phyloP scores from a whole-genome alignment of 202 grass and related monocot genomes.

The Zizania palustris region DNA sequence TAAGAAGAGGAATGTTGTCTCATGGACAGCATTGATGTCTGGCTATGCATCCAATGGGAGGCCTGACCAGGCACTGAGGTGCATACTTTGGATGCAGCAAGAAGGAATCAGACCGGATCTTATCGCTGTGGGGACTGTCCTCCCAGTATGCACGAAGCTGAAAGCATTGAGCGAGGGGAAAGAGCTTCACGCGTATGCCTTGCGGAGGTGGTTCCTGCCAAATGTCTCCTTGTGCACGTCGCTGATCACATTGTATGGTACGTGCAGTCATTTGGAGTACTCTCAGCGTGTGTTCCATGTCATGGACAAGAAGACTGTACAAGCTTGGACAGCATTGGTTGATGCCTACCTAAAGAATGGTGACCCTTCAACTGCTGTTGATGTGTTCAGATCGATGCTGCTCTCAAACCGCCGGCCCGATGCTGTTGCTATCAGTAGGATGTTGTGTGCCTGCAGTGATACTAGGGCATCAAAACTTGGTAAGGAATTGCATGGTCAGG shows the following conservation, averaged over 20 bases:
- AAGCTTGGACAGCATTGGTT: slow-evolving; percentile 81
- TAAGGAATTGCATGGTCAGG: slow-evolving; percentile 70
- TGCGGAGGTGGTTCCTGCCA: slow-evolving; percentile 80
- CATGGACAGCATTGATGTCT: slow-evolving; percentile 86
- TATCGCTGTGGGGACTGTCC: slow-evolving; percentile 68
- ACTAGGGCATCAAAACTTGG: slow-evolving; percentile 51
- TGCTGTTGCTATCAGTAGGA: slow-evolving; percentile 70
- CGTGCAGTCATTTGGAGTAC: slow-evolving; percentile 57
- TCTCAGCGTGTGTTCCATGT: slow-evolving; percentile 61
- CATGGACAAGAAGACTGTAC: slow-evolving; percentile 78
- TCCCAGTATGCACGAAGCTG: slow-evolving; percentile 77
- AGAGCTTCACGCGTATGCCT: slow-evolving; percentile 76
- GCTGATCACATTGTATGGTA: slow-evolving; percentile 72
- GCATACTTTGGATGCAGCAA: slow-evolving; percentile 91
- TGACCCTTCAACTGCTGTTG: slow-evolving; percentile 54
- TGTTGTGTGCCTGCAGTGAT: slow-evolving; percentile 61
- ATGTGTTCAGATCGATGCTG: slow-evolving; percentile 76
- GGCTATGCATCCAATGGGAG: slow-evolving; percentile 84
- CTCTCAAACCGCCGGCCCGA: slow-evolving; percentile 54
- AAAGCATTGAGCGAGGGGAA: slow-evolving; percentile 64
- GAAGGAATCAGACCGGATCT: slow-evolving; percentile 74
- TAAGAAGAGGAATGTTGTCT: slow-evolving; percentile 69
- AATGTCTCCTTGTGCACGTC: slow-evolving; percentile 79
- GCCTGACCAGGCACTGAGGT: slow-evolving; percentile 75
- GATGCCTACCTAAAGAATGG: slow-evolving; percentile 82